phyloP scores from a whole-genome alignment of 1,284 basidiomycete genomes.

The Austroboletus novae-zelandiae region DNA sequence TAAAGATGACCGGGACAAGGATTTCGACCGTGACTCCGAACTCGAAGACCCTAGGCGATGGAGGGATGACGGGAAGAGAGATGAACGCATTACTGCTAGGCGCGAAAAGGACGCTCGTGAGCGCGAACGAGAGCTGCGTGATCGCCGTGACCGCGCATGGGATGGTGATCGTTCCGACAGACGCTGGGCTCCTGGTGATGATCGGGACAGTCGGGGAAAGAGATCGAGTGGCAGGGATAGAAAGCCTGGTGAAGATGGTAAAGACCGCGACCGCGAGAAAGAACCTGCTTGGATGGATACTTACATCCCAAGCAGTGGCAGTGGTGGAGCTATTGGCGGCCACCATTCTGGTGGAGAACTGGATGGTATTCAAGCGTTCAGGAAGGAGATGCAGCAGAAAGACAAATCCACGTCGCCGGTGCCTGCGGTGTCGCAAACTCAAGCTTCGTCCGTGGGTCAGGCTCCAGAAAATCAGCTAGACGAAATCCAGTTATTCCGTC shows the following conservation, averaged over 20 bases:
- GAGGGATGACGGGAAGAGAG: constrained; percentile 77
- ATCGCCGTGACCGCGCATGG: constrained; percentile 29
- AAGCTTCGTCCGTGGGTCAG: constrained; percentile 25
- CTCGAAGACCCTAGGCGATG: constrained; percentile 64
- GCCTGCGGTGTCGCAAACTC: constrained; percentile 24
- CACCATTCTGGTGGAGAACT: constrained; percentile 60
- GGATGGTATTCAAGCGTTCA: constrained; percentile 88
- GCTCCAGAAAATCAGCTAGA: constrained; percentile 51
- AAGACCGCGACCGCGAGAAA: constrained; percentile 68
- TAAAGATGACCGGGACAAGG: constrained; percentile 37
- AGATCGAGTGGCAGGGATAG: constrained; percentile 58
- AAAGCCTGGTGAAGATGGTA: constrained; percentile 52
- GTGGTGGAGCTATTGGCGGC: constrained; percentile 57
- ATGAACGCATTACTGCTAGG: constrained; percentile 64
- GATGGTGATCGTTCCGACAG: constrained; percentile 28
- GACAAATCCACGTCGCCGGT: constrained; percentile 40
- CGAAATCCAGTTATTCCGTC: constrained; percentile 83
- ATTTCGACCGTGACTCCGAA: constrained; percentile 44
- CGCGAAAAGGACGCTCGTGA: constrained; percentile 45
- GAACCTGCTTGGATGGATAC: constrained; percentile 92
- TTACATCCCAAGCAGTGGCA: constrained; percentile 64
- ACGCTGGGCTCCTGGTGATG: constrained; percentile 56
- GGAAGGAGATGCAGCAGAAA: constrained; percentile 83
- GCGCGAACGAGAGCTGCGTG: constrained; percentile 33
- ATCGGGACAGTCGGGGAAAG: constrained; percentile 61